phyloP scores from a whole-genome alignment of 805 yeast species.

The Spathaspora gorwiae region DNA sequence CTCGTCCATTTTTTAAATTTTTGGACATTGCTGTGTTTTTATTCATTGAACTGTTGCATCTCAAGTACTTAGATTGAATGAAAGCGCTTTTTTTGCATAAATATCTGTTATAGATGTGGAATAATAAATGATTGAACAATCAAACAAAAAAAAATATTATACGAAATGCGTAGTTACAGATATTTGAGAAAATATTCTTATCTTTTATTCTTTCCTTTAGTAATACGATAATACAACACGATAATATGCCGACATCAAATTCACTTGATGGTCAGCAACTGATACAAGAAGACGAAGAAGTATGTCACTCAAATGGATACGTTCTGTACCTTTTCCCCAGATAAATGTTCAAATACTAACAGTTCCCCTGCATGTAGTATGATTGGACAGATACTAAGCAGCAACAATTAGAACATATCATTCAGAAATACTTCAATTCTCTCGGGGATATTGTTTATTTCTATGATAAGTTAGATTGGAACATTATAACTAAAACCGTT shows the following conservation, averaged over 20 bases:
- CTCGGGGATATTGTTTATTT: conserved; percentile 10
- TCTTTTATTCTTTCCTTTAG: not conserved
- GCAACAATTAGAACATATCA: conserved; percentile 11
- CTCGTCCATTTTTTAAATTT: conserved; percentile 4
- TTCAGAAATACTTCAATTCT: conserved; percentile 15
- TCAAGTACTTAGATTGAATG: not conserved
- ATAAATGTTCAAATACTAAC: conserved; percentile 1
- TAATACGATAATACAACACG: not conserved
- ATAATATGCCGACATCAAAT: not conserved
- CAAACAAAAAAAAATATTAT: too few species aligned
- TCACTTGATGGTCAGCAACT: not conserved
- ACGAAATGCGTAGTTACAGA: not conserved
- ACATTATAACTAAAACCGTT: conserved; percentile 8
- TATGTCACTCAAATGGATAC: not conserved
- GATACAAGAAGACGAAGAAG: not conserved
- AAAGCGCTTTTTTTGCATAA: too few species aligned
- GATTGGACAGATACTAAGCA: conserved; percentile 17
- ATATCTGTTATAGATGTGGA: not conserved
- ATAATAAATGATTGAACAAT: not conserved
- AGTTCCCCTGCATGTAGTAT: conserved; percentile 1
- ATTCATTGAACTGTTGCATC: too few species aligned
- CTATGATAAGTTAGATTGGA: conserved; percentile 20
- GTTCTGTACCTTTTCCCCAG: not conserved
- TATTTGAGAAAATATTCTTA: not conserved
- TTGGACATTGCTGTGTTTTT: too few species aligned